These are phyloP conservation scores for Kalmusia sp. DNA, from an alignment of 2,329 filamentous ascomycete species.

Conservation along the genomic window DNA sequence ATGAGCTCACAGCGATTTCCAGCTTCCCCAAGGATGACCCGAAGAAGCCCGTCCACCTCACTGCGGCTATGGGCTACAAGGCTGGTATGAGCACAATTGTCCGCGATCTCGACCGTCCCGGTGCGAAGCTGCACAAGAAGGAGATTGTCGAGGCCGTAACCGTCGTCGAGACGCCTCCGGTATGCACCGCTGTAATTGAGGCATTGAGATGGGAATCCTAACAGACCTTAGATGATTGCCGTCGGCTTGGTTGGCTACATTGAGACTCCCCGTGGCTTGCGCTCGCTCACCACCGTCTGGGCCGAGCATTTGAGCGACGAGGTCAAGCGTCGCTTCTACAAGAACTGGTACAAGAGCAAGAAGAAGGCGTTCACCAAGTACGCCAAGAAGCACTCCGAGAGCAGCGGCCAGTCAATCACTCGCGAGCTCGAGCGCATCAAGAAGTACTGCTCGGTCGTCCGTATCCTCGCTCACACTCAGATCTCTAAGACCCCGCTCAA, in stretches of 20 bases:
- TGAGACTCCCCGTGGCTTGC: slow-evolving; percentile 98
- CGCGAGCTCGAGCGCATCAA: slow-evolving; percentile 99
- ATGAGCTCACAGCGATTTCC: slow-evolving; percentile 33
- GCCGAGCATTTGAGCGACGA: slow-evolving; percentile 99
- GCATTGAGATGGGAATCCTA: slow-evolving; percentile 45
- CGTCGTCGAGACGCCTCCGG: slow-evolving; percentile 59
- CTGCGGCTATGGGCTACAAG: slow-evolving; percentile 99
- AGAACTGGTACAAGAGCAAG: slow-evolving; percentile 99
- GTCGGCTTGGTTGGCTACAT: slow-evolving; percentile 99
- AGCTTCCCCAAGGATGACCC: slow-evolving; percentile 99
- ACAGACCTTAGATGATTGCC: slow-evolving; percentile 85
- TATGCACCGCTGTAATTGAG: slow-evolving; percentile 74
- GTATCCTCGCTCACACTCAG: slow-evolving; percentile 98
- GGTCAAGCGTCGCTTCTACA: slow-evolving; percentile 99
- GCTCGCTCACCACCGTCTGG: slow-evolving; percentile 99
- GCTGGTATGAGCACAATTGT: slow-evolving; percentile 99
- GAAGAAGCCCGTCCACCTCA: slow-evolving; percentile 99
- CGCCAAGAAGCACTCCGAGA: slow-evolving; percentile 99
- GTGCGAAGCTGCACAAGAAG: slow-evolving; percentile 98
- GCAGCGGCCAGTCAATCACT: slow-evolving; percentile 86
- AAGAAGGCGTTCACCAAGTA: slow-evolving; percentile 99
- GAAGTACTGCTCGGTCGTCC: slow-evolving; percentile 99
- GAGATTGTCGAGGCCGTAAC: slow-evolving; percentile 53
- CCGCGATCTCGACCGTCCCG: slow-evolving; percentile 97
- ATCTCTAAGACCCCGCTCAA: slow-evolving; percentile 99